phyloP scores from a whole-genome alignment of 2,329 filamentous ascomycete species.

The Gnomoniopsis smithogilvyi region DNA sequence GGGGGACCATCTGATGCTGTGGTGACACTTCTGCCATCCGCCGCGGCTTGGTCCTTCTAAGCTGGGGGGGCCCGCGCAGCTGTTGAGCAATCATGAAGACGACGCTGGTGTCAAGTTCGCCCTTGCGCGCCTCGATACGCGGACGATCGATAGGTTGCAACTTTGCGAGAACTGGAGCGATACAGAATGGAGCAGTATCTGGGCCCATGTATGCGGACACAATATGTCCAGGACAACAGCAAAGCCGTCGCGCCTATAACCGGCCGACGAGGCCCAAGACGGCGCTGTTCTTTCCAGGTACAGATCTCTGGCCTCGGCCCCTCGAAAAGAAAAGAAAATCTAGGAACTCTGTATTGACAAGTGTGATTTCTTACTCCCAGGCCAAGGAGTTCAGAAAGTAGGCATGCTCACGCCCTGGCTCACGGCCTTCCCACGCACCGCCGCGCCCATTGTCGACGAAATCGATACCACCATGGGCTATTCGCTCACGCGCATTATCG shows the following conservation, averaged over 20 bases:
- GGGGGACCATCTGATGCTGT: slow-evolving; percentile 6
- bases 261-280: slow-evolving; percentile 36
- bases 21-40: slow-evolving; percentile 10
- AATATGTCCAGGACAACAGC: background rate
- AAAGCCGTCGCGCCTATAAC: slow-evolving; percentile 11
- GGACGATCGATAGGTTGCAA: background rate
- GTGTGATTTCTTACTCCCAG: slow-evolving; percentile 37
- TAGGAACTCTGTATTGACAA: background rate
- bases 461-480: slow-evolving; percentile 76
- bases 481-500: slow-evolving; percentile 74
- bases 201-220: background rate
- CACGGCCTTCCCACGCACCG: slow-evolving; percentile 77
- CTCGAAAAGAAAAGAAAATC: too few relatives aligned
- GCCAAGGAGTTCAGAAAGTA: slow-evolving; percentile 84
- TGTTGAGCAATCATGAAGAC: slow-evolving; percentile 4
- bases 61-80: slow-evolving; percentile 5
- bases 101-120: background rate
- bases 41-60: slow-evolving; percentile 6
- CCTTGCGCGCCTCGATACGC: background rate
- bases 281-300: slow-evolving; percentile 60
- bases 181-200: background rate
- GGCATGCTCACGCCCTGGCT: slow-evolving; percentile 87
- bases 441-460: slow-evolving; percentile 74
- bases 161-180: background rate
- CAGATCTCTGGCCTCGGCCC: slow-evolving; percentile 9